Base-by-base conservation (phyloP, 192 early-diverging fungal species). In the Chytriomyces sp. region DNA sequence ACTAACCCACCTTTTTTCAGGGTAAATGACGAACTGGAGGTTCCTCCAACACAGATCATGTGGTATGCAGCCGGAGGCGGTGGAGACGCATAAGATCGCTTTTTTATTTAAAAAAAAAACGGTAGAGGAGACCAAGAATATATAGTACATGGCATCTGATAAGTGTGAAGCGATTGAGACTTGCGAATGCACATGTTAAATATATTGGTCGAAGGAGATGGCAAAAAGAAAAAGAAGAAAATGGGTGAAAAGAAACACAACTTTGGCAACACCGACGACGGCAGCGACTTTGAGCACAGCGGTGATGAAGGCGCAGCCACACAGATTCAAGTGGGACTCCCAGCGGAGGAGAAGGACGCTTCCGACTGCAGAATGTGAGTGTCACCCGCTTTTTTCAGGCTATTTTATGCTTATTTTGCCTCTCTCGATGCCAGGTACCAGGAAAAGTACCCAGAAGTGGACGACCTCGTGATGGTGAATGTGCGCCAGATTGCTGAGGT, bases 381-480 rank as follows among this genome's bases (percentile, higher is more conserved):
- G 16, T 13, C n/a, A n/a, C 2, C 18, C 11, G 63, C 11, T 3
- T 64, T 64, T 59, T 16, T 59, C 16, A 0, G 57, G 20, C 16
- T 5, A 16, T 59, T 4, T 20, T 20, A 16, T 59, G 57, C 57
- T n/a, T 59, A 59, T 5, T 24, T 35, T 57, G 13, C 44, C 66
- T 28, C 44, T 16, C 45, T 47, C 23, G 1, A 3, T 13, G 9
- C 95, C 75, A 97, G 95, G 91, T 99, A 99, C 89, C 93, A 96
- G 83, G 88, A 92, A 75, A 89, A 89, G 80, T 97, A 93, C 86
- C 97, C 97, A 45, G 92, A 97, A 86, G 91, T 93, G 46, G 95
- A 97, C 64, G 92, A 96, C 73, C 89, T 97, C 48, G 96, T 99
- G 64, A 97, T 98, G 94, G 97, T 95, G 76, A 97, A 93, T 81